phyloP scores from a whole-genome alignment of 1,284 basidiomycete genomes.

The Golubevia sp. region DNA sequence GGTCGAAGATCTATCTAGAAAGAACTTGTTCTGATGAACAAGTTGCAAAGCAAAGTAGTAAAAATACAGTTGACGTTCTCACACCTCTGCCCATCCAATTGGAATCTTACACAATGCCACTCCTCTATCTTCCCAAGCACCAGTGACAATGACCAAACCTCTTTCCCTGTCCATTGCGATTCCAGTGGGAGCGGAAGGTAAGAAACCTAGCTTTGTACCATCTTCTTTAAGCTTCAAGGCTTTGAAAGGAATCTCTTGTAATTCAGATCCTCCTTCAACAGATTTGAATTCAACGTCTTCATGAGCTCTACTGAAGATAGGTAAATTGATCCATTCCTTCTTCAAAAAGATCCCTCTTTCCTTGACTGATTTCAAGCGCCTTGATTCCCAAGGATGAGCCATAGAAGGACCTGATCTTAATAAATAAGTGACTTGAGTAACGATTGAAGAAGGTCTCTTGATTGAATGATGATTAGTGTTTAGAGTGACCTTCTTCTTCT shows the following conservation, averaged over 20 bases:
- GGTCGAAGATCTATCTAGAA: too few relatives aligned
- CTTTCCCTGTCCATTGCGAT: conserved; percentile 26
- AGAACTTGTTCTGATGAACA: too few relatives aligned
- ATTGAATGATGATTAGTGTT: neutral
- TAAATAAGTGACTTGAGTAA: conserved; percentile 11
- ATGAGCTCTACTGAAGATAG: conserved; percentile 5
- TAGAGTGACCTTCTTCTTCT: neutral
- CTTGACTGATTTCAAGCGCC: conserved; percentile 20
- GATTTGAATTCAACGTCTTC: too few relatives aligned
- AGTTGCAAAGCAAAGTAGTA: too few relatives aligned
- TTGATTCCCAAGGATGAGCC: conserved; percentile 30
- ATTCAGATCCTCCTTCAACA: conserved; percentile 18
- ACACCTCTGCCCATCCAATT: conserved; percentile 20
- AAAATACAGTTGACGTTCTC: too few relatives aligned
- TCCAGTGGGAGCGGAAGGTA: conserved; percentile 30
- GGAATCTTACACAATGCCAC: conserved; percentile 28
- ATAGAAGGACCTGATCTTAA: conserved; percentile 14
- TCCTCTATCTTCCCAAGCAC: conserved; percentile 38
- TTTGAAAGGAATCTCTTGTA: conserved; percentile 20
- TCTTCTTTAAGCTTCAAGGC: conserved; percentile 17
- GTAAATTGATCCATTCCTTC: conserved; percentile 10
- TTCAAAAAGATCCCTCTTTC: conserved; percentile 11
- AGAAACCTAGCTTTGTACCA: conserved; percentile 18
- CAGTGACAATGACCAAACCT: conserved; percentile 24
- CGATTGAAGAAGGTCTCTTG: conserved; percentile 1